Base-by-base conservation (phyloP, 1,284 basidiomycete genomes). In the Fistulinella staudtii region DNA sequence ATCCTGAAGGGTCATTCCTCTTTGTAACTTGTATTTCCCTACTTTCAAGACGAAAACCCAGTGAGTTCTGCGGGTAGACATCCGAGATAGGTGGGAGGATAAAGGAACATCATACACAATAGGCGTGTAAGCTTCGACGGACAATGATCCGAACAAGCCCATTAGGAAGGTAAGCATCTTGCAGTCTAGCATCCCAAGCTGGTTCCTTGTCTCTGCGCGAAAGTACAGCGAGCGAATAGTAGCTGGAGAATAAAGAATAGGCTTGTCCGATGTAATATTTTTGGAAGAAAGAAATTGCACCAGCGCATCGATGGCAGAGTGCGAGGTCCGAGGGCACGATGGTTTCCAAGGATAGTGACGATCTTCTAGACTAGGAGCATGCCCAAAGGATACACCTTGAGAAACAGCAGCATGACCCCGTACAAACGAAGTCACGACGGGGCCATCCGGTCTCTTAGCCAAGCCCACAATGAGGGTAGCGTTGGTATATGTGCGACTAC, bases 81-180 rank as follows among this genome's bases (percentile, higher is more conserved):
- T 29, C 3, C 22, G 21, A 18, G 18, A 41, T 36, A 71, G 43
- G 39, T 45, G 50, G 10, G 52, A 36, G 4, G 61, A 49, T 15
- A 63, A 43, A 8, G 64, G 53, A 36, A 64, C 56, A 8, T 51
- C 40, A 47, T 65, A 56, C 21, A 56, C 39, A 36, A 45, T 34
- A 29, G 38, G 30, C 24, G 41, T 46, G n/a, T 40, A 41, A 21
- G 55, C 50, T 14, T 61, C 53, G 2, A 67, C 36, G 21, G 71
- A 75, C 22, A 76, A 54, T 3, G 73, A 67, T 8, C 73, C 74
- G 51, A 76, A 69, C 21, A 76, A 51, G 35, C 57, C 43, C n/a
- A 76, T 70, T 8, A 76, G 55, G 22, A 56, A 49, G 39, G 61
- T 65, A 41, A 72, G 55, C 29, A 65, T 65, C 22, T 41, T 44